phyloP scores from a whole-genome alignment of 1,139 yeast species.

The Candida tropicalis region DNA sequence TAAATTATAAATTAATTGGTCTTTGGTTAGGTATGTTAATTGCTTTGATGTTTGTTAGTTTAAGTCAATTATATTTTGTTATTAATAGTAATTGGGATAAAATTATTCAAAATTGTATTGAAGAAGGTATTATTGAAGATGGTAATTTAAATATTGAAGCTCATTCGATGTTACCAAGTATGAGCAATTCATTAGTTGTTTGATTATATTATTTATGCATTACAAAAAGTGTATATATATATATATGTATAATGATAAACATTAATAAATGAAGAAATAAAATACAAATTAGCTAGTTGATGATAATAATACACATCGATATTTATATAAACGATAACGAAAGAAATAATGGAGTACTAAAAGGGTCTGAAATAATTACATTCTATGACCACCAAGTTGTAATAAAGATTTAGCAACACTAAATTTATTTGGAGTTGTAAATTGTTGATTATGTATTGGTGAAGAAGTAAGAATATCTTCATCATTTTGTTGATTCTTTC shows the following conservation, averaged over 20 bases:
- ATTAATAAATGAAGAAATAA: too few species aligned
- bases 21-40: conserved; percentile 66
- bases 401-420: conserved; percentile 51
- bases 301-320: conserved; percentile 1
- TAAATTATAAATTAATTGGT: conserved; percentile 50
- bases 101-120: conserved; percentile 47
- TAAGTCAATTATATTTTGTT: conserved; percentile 49
- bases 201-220: too few species aligned
- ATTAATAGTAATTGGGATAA: conserved; percentile 57
- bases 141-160: conserved; percentile 33
- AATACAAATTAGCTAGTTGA: too few species aligned
- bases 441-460: conserved; percentile 35
- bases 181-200: conserved; percentile 24
- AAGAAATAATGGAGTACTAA: too few species aligned
- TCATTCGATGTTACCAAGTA: conserved; percentile 37
- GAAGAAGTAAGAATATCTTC: conserved; percentile 28
- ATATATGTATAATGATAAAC: too few species aligned
- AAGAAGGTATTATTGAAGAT: conserved; percentile 43
- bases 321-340: too few species aligned
- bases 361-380: too few species aligned
- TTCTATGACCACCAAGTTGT: conserved; percentile 39
- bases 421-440: conserved; percentile 55
- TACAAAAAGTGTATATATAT: too few species aligned
- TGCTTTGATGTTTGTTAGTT: conserved; percentile 52
- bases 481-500: too few species aligned